Conservation (phyloP, 306 rosid genomes). For the Rosa persica region DNA sequence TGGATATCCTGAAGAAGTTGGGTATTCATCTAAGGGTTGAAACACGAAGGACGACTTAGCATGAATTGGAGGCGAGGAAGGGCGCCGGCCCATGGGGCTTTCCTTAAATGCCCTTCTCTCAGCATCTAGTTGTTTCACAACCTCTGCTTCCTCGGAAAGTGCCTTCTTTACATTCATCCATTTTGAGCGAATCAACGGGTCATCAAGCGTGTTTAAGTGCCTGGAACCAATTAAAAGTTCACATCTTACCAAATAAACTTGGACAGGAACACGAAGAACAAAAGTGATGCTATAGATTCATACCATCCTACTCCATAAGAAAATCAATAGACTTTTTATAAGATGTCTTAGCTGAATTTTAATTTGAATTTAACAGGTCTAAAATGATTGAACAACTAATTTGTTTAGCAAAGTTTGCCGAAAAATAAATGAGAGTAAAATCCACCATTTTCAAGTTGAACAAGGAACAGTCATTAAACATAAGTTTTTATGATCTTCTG, state of each 20-base stretch:
- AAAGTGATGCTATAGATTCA: not conserved
- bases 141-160: slow-evolving; percentile 78
- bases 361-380: not conserved
- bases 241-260: not conserved
- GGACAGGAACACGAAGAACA: not conserved
- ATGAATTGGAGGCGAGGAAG: slow-evolving; percentile 75
- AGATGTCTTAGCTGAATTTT: not conserved
- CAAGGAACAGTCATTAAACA: not conserved
- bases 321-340: not conserved
- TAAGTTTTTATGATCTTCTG: not conserved
- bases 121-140: slow-evolving; percentile 78
- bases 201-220: slow-evolving; percentile 73
- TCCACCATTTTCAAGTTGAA: not conserved
- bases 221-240: slow-evolving; percentile 29
- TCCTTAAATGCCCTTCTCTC: slow-evolving; percentile 83
- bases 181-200: slow-evolving; percentile 75
- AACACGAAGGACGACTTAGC: slow-evolving; percentile 75
- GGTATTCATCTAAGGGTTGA: slow-evolving; percentile 91
- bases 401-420: not conserved
- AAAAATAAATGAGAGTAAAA: not conserved
- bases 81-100: slow-evolving; percentile 64
- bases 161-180: slow-evolving; percentile 96
- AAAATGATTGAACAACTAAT: not conserved
- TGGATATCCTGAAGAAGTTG: slow-evolving; percentile 86
- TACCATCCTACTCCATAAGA: not conserved